Conservation (phyloP, 1,284 basidiomycete genomes). For the Sanghuangporus baumii region DNA sequence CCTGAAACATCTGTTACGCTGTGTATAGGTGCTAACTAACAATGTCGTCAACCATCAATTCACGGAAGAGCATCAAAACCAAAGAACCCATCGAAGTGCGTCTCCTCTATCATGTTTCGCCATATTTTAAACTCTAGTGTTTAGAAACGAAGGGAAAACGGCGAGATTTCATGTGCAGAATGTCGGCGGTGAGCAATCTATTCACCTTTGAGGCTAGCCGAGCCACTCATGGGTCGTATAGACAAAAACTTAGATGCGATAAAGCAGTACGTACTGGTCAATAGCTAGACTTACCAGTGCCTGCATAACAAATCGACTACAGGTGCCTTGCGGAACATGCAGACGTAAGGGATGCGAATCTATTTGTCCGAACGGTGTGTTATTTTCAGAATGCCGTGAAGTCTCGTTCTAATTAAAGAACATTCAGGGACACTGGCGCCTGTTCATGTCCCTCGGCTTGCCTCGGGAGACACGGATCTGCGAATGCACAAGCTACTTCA, state of each 20-base stretch:
- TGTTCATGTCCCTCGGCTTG: neutral
- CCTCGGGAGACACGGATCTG: conserved; percentile 17
- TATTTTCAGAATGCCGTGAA: neutral
- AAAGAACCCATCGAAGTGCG: too few species aligned
- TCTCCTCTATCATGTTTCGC: too few species aligned
- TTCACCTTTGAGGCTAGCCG: too few species aligned
- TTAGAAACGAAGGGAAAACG: conserved; percentile 6
- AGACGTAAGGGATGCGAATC: conserved; percentile 9
- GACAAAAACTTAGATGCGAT: too few species aligned
- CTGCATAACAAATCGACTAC: too few species aligned
- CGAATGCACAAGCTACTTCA: conserved; percentile 20
- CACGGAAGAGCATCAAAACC: too few species aligned
- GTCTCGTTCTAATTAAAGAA: neutral
- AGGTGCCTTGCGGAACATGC: conserved; percentile 16
- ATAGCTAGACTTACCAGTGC: too few species aligned
- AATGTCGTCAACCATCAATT: too few species aligned
- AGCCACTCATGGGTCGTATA: too few species aligned
- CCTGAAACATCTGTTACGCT: too few species aligned
- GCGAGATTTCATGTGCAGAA: conserved; percentile 2
- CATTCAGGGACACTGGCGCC: neutral
- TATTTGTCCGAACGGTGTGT: conserved; percentile 16
- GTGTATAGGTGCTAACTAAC: too few species aligned
- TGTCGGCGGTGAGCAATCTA: neutral
- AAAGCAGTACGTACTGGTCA: too few species aligned
- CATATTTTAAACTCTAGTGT: neutral